Percentiles rank a stretch among this genome's conserved stretches.
phyloP scores from a whole-genome alignment of 495 filamentous ascomycete species.

The Aspergillus cavernicola region DNA sequence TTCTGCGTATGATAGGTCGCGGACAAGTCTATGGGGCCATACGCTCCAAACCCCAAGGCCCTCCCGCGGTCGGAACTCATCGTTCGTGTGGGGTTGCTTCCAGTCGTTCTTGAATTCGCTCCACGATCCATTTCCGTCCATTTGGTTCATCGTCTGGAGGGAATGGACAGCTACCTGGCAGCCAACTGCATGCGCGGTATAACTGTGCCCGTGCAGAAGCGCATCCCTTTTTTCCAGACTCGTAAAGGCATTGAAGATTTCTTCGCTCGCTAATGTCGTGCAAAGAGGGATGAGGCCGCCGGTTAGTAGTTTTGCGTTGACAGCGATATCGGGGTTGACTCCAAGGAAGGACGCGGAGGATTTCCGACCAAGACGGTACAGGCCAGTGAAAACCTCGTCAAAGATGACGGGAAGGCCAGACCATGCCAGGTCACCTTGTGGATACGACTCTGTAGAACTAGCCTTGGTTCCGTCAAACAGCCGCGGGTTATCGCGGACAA shows the following conservation, averaged over 20 bases:
- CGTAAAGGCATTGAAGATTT: conserved; percentile 66
- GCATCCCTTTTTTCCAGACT: conserved; percentile 66
- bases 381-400: conserved; percentile 79
- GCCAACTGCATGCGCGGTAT: conserved; percentile 74
- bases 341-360: conserved; percentile 62
- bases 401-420: conserved; percentile 69
- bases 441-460: conserved; percentile 1
- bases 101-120: conserved; percentile 42
- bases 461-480: conserved; percentile 36
- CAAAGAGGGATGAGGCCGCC: conserved; percentile 74
- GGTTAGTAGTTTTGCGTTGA: conserved; percentile 75
- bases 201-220: conserved; percentile 75
- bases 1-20: conserved; percentile 47
- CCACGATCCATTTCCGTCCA: conserved; percentile 54
- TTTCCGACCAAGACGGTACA: conserved; percentile 70
- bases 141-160: conserved; percentile 48
- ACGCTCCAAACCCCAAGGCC: conserved; percentile 57
- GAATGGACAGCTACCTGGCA: conserved; percentile 66
- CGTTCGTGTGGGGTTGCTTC: conserved; percentile 13
- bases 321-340: conserved; percentile 64
- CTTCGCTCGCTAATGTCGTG: conserved; percentile 63
- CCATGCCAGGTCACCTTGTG: conserved; percentile 43
- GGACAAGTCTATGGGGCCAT: conserved; percentile 58
- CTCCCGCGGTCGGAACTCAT: background rate
- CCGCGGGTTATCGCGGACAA: conserved; percentile 53